phyloP scores from a whole-genome alignment of 78 protist species.

The Dictyostelium firmibasis region DNA sequence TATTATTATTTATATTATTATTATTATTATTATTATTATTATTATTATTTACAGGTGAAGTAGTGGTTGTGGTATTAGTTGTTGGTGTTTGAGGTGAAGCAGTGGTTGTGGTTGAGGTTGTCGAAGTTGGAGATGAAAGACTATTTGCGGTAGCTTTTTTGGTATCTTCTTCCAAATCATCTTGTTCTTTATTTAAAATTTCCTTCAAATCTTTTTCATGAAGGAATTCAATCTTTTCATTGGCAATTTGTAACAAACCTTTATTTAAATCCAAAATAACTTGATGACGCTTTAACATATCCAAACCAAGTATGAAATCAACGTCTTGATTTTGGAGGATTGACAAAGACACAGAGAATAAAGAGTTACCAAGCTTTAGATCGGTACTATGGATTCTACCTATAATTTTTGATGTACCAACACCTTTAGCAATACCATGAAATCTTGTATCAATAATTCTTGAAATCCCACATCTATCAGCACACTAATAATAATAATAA shows the following conservation, averaged over 20 bases:
- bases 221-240: constrained; percentile 41
- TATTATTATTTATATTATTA: neutral
- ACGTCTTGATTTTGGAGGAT: constrained; percentile 79
- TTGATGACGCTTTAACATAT: constrained; percentile 87
- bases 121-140: neutral
- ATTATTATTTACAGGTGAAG: neutral
- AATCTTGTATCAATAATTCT: constrained; percentile 86
- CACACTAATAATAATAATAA: constrained; percentile 44
- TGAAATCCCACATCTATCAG: constrained; percentile 79
- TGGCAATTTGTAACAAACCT: constrained; percentile 54
- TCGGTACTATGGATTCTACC: constrained; percentile 87
- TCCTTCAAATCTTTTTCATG: constrained; percentile 80
- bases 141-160: neutral
- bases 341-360: constrained; percentile 80
- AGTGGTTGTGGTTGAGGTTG: constrained; percentile 18
- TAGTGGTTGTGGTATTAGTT: neutral
- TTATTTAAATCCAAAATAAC: constrained; percentile 20
- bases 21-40: neutral
- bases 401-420: constrained; percentile 88
- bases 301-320: constrained; percentile 90
- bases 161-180: neutral
- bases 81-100: neutral
- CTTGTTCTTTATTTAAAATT: constrained; percentile 3
- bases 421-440: constrained; percentile 91
- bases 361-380: constrained; percentile 76